Conservation (phyloP, 352 stramenopile genomes). For the Globisporangium nagaii region DNA sequence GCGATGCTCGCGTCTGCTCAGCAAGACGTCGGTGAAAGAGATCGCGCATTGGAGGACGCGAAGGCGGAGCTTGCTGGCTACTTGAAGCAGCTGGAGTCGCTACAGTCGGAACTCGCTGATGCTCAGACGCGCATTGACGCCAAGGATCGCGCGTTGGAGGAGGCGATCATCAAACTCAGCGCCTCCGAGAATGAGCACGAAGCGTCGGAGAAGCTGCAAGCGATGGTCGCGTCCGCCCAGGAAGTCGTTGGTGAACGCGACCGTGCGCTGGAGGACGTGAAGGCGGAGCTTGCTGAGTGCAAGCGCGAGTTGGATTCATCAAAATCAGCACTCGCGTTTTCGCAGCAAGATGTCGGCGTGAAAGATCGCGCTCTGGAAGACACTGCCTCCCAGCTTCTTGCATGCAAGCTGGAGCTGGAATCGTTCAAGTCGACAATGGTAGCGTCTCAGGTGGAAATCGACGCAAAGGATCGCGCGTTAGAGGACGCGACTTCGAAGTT, state of each 20-base stretch:
- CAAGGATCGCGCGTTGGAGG: slow-evolving; percentile 8
- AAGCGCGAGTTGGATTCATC: slow-evolving; percentile 1
- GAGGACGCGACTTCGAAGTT: neutral
- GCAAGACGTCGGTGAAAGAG: neutral
- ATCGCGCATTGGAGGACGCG: slow-evolving; percentile 8
- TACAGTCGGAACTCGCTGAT: slow-evolving; percentile 3
- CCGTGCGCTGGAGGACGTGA: slow-evolving; percentile 7
- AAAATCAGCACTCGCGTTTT: neutral
- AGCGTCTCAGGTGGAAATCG: neutral
- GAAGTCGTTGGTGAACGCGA: neutral
- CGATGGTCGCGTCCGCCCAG: slow-evolving; percentile 1
- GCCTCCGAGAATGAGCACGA: neutral
- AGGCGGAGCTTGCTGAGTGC: slow-evolving; percentile 2
- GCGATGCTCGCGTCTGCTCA: slow-evolving; percentile 1
- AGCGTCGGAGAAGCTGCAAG: neutral
- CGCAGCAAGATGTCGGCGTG: neutral
- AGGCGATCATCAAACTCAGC: neutral
- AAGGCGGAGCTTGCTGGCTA: too few relatives aligned
- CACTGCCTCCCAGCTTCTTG: neutral
- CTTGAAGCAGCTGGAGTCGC: slow-evolving; percentile 16
- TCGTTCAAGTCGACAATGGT: neutral
- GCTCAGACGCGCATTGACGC: slow-evolving; percentile 1
- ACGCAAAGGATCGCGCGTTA: neutral
- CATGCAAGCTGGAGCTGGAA: slow-evolving; percentile 8
- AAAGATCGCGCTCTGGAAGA: slow-evolving; percentile 1